Percentiles rank a stretch among this genome's conserved stretches.
Evolutionary conservation across 345 rosid species (phyloP).

Genomic region (Rubroshorea leprosula): DNA sequence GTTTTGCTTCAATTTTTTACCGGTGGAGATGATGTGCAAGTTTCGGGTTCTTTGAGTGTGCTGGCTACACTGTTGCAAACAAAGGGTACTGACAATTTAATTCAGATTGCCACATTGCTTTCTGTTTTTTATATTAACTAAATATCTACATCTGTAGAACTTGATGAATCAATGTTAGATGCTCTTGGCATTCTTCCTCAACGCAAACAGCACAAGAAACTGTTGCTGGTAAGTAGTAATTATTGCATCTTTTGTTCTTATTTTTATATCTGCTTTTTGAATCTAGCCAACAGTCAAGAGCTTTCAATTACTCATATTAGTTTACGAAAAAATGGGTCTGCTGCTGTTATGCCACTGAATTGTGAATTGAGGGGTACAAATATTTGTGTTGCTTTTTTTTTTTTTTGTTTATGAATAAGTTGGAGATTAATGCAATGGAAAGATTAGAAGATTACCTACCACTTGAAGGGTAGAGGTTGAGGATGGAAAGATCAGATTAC

Average conservation of each 20-base stretch:
- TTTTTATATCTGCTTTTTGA: background rate
- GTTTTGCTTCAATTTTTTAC: constrained; percentile 60
- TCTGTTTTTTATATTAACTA: constrained; percentile 22
- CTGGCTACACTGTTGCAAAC: constrained; percentile 91
- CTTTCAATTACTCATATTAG: no score
- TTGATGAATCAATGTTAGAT: constrained; percentile 94
- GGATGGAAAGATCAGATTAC: background rate
- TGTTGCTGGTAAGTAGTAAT: constrained; percentile 62
- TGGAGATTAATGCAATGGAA: background rate
- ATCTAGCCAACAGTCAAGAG: no score
- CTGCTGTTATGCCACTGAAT: background rate
- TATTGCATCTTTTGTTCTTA: constrained; percentile 7
- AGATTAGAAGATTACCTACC: background rate
- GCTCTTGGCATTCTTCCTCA: constrained; percentile 98
- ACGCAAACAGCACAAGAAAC: constrained; percentile 91
- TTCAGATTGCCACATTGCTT: constrained; percentile 16
- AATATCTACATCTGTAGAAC: constrained; percentile 43
- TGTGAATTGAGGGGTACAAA: no score
- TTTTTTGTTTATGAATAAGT: no score
- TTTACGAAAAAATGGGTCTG: background rate
- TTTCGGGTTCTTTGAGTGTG: constrained; percentile 74
- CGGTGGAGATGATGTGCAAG: constrained; percentile 68
- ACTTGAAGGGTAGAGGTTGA: background rate
- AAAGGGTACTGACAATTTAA: constrained; percentile 51
- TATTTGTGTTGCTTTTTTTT: no score